A percentile compares a stretch with the other conserved stretches of the same genome.
phyloP scores from a whole-genome alignment of 768 basidiomycete genomes.

The Wakefieldia striispora region DNA sequence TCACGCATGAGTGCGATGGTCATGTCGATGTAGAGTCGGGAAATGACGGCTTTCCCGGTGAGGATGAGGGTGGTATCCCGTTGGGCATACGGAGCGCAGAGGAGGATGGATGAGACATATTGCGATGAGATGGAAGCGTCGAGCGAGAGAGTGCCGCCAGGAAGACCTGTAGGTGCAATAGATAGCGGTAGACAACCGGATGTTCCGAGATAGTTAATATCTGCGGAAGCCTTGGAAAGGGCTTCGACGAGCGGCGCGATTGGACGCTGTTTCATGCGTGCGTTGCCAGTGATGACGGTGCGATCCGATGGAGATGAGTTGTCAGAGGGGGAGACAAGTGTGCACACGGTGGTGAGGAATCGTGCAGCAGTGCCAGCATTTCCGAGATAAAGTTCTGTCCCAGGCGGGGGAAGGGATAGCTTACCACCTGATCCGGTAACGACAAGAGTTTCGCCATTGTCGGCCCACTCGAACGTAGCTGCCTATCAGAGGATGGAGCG shows the following conservation, averaged over 20 bases:
- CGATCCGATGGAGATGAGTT: conserved; percentile 37
- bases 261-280: conserved; percentile 98
- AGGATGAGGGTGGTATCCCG: conserved; percentile 86
- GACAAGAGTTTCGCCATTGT: conserved; percentile 92
- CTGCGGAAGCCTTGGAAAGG: conserved; percentile 74
- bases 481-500: conserved; percentile 49
- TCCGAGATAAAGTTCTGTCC: conserved; percentile 90
- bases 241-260: conserved; percentile 95
- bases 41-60: conserved; percentile 93
- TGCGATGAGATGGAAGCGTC: conserved; percentile 96
- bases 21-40: conserved; percentile 99
- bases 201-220: conserved; percentile 75
- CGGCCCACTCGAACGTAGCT: conserved; percentile 92
- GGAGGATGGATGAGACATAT: conserved; percentile 96
- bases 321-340: conserved; percentile 61
- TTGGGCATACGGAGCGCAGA: conserved; percentile 91
- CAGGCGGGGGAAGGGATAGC: conserved; percentile 71
- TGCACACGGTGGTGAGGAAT: conserved; percentile 95
- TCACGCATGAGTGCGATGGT: conserved; percentile 96
- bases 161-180: conserved; percentile 79
- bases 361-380: conserved; percentile 98
- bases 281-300: conserved; percentile 94
- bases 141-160: conserved; percentile 79
- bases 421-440: conserved; percentile 84
- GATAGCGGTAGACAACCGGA: conserved; percentile 86